phyloP scores from a whole-genome alignment of 305 asterid genomes.

The Fraxinus platypoda region DNA sequence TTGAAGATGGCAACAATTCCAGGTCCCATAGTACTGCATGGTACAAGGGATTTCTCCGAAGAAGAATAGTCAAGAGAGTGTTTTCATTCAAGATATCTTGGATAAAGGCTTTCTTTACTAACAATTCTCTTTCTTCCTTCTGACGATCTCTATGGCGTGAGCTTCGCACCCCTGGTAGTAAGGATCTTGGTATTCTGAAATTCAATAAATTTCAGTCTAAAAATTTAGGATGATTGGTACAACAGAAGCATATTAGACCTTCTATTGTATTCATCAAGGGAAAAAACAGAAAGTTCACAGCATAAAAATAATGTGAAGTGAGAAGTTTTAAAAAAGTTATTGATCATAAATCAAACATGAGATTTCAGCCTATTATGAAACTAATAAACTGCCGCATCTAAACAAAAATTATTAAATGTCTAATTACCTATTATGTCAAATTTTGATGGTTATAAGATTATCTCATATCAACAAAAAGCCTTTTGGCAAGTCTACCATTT shows the following conservation, averaged over 20 bases:
- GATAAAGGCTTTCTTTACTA: constrained; percentile 82
- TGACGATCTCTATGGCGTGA: constrained; percentile 86
- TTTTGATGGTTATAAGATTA: neutral
- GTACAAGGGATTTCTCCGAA: constrained; percentile 53
- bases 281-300: constrained; percentile 21
- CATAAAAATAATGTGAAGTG: neutral
- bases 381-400: neutral
- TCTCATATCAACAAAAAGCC: neutral
- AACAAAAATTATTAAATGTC: neutral
- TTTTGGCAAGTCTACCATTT: neutral
- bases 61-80: constrained; percentile 51
- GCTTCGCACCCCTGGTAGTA: constrained; percentile 85
- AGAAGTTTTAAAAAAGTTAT: constrained; percentile 9
- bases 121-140: constrained; percentile 85
- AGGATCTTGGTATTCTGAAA: constrained; percentile 91
- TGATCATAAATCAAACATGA: constrained; percentile 3
- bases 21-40: constrained; percentile 74
- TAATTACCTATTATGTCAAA: neutral
- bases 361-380: constrained; percentile 3
- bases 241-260: constrained; percentile 19
- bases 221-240: constrained; percentile 15
- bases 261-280: constrained; percentile 4
- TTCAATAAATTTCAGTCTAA: constrained; percentile 29
- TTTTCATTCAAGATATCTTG: constrained; percentile 83
- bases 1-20: constrained; percentile 65